Evolutionary conservation across 495 filamentous ascomycete species (phyloP), one percentile per base, ranked within the genome.

Genomic region (Podospora pseudoanserina): DNA sequence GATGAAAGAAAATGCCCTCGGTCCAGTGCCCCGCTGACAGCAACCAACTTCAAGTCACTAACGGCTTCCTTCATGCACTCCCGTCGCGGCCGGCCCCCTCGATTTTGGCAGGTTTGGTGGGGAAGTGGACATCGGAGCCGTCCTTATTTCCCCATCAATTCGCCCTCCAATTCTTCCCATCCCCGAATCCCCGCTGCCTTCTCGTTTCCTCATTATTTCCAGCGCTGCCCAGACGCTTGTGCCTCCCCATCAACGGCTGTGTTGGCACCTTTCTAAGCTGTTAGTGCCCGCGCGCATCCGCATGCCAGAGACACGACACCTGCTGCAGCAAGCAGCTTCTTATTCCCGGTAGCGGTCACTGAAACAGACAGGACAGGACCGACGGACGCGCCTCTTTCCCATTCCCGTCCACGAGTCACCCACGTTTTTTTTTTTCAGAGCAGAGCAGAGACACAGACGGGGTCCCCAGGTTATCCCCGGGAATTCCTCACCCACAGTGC

Each of bases 191-290:
- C 61, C 61, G 28, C 61, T 9, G 27, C n/a, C 32, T 32, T 32
- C 18, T 57, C 63, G n/a, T 49, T 63, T 49, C 65, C 57, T 67
- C 65, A 58, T 39, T 65, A 65, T 67, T 70, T 23, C 68, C 68
- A 70, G 65, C 65, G 32, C 57, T 67, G 68, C 68, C 65, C 68
- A 67, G 68, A 60, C 68, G 68, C 68, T 67, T 70, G 68, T 65
- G 60, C 65, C 69, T 70, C 15, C 9, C 55, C 15, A 44, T 49
- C 27, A 54, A 39, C 28, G 30, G 39, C 30, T 26, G 32, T 9
- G 7, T 18, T 18, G 18, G 4, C 13, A 49, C 39, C 39, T 49
- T 49, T 11, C 9, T 5, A 32, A 49, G 5, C 39, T 49, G 39
- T 49, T 49, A 49, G 39, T 49, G 39, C 39, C 39, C 39, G 39